Evolutionary conservation across 176 grass and related monocot genomes (phyloP), one percentile per base, ranked within the genome.

Genomic region (Microstegium vimineum): DNA sequence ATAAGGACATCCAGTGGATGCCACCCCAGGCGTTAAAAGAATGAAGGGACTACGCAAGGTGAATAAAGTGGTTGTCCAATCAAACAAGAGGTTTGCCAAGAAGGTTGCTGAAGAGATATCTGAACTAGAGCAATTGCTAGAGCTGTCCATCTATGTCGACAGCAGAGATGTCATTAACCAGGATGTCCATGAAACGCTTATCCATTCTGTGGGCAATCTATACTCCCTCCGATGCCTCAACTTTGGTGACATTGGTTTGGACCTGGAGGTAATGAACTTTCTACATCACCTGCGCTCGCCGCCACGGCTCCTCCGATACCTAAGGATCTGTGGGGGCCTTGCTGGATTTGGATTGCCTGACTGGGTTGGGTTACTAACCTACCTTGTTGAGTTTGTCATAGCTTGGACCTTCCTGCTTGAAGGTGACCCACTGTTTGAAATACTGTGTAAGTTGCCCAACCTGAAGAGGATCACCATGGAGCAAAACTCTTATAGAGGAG

Each of bases 311-410:
- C 79, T 82, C 10, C 26, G 26, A 4, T 22, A 15, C 23, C 26
- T 82, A 0, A 15, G 35, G 67, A 22, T 82, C 2, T 5, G 10
- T n/a, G 79, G 79, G 2, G 1, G 0, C 25, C 31, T 72, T 4
- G 47, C 9, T 28, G 6, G 0, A 0, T 4, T 1, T 17, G 17
- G 15, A 2, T n/a, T 82, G 52, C 36, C 79, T 2, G 4, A n/a
- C 1, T 82, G 79, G 79, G 35, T 82, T 2, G 36, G 3, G 10
- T 82, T 37, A 5, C 67, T 82, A 10, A 81, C 79, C 8, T 6
- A 61, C 23, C 79, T 81, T 81, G 79, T 71, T 60, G 66, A 81
- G 23, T 60, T 81, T 9, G 1, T 2, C n/a, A 68, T 80, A 2
- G 31, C 49, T 0, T 81, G n/a, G 43, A 5, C 8, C 42, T 45